Conservation (phyloP, 345 rosid species). For the Isatis tinctoria region DNA sequence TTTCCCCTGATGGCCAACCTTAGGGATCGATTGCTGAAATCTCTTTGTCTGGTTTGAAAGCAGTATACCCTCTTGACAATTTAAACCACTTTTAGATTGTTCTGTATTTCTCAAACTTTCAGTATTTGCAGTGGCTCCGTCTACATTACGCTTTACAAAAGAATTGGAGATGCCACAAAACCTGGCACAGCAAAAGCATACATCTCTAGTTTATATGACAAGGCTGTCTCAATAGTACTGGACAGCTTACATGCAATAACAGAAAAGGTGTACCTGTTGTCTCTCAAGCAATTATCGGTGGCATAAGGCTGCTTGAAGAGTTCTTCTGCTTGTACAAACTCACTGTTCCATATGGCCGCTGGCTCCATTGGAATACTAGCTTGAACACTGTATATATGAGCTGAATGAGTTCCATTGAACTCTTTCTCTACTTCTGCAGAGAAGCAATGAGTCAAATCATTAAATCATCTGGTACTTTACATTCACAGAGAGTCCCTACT, state of each 20-base stretch:
- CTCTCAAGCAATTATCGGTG: constrained; percentile 77
- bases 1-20: constrained; percentile 40
- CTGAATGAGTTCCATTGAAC: constrained; percentile 56
- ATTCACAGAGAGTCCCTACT: background rate
- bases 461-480: background rate
- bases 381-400: constrained; percentile 87
- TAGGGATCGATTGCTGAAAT: constrained; percentile 38
- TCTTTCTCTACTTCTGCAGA: constrained; percentile 75
- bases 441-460: constrained; percentile 4
- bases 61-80: constrained; percentile 21
- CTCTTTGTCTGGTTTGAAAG: constrained; percentile 34
- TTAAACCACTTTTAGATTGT: constrained; percentile 31
- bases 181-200: constrained; percentile 40
- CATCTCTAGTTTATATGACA: background rate
- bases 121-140: constrained; percentile 35
- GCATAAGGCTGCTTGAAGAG: constrained; percentile 59
- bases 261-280: constrained; percentile 55
- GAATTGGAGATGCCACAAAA: constrained; percentile 74
- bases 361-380: constrained; percentile 75
- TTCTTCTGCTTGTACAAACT: constrained; percentile 88
- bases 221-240: background rate
- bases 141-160: constrained; percentile 52
- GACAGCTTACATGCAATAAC: background rate
- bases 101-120: constrained; percentile 37
- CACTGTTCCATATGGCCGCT: constrained; percentile 78